Evolutionary conservation across 1,139 yeast genomes (phyloP), one percentile per base, ranked within the genome.

Genomic region (Blastobotrys raffinosifermentans): DNA sequence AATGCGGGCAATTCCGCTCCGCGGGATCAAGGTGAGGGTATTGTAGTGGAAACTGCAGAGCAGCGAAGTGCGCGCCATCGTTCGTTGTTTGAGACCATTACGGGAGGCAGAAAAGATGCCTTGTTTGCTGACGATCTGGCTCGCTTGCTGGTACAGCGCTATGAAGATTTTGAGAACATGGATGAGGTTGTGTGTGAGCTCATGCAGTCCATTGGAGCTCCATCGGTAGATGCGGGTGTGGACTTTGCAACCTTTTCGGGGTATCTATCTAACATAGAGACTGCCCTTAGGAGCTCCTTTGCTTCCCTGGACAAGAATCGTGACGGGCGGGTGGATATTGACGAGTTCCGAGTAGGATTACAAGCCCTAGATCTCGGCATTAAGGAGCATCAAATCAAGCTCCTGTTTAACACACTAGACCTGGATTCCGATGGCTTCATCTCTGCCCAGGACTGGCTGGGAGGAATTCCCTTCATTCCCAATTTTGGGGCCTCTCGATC

Each of bases 371-470:
- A 79, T 39, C 66, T 77, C n/a, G 55, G 73, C 18, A 76, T 84
- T 2, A 71, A 79, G 7, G 67, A 68, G 16, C 64, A 70, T 11
- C 75, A 76, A 46, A 67, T 82, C 30, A 77, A 75, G 41, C 58
- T 64, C 14, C 74, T 89, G 40, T 80, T 82, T 58, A 62, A 69
- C 26, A 74, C 72, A 34, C 67, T 83, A 31, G 91, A 81, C 55
- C 61, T 64, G 29, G 70, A 75, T 40, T 64, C 72, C 39, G 80
- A 79, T 45, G 91, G 93, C 1, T 75, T 68, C 49, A 79, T 91
- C 29, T 80, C 93, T 0, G 83, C 77, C 53, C 87, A 86, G 40
- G 94, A 91, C 51, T 91, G 94, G 74, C 69, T 94, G 47, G 83
- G 83, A 48, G 84, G 84, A 40, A 62, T 91, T 29, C 59, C 89